Percentiles rank a stretch among this genome's conserved stretches.
Conservation (phyloP, 2,329 filamentous ascomycete species). For the Bertia moriformis region DNA sequence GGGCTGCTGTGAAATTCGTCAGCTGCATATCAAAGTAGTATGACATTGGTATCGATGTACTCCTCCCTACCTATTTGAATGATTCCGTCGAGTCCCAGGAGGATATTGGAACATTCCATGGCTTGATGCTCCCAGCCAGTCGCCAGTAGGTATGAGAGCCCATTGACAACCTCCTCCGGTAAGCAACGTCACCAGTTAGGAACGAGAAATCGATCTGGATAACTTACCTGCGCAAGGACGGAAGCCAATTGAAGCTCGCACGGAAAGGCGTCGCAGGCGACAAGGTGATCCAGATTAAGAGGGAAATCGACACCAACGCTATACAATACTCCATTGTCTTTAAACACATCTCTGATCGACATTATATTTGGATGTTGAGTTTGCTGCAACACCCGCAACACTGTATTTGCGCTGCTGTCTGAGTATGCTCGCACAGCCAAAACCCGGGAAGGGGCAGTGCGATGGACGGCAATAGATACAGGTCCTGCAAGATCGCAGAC, state of each 20-base stretch:
- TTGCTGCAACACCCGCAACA: neutral
- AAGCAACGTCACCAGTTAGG: too few species aligned
- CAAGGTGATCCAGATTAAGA: neutral
- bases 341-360: neutral
- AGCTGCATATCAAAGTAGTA: conserved; percentile 3
- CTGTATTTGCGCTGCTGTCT: neutral
- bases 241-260: neutral
- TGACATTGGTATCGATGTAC: neutral
- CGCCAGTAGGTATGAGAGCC: neutral
- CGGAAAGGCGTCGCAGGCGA: neutral
- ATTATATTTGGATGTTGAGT: neutral
- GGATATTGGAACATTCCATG: neutral
- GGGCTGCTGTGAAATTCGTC: conserved; percentile 3
- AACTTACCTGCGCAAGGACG: neutral
- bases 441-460: neutral
- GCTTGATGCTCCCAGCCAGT: conserved; percentile 2
- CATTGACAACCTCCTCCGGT: conserved; percentile 2
- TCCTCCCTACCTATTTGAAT: conserved; percentile 2
- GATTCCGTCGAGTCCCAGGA: conserved; percentile 1
- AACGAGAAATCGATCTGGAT: too few species aligned
- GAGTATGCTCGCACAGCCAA: neutral
- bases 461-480: conserved; percentile 4
- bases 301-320: neutral
- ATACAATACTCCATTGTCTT: neutral
- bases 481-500: conserved; percentile 5